Base-by-base conservation (phyloP, 805 yeast species). In the Saccharomycopsis javanensis region DNA sequence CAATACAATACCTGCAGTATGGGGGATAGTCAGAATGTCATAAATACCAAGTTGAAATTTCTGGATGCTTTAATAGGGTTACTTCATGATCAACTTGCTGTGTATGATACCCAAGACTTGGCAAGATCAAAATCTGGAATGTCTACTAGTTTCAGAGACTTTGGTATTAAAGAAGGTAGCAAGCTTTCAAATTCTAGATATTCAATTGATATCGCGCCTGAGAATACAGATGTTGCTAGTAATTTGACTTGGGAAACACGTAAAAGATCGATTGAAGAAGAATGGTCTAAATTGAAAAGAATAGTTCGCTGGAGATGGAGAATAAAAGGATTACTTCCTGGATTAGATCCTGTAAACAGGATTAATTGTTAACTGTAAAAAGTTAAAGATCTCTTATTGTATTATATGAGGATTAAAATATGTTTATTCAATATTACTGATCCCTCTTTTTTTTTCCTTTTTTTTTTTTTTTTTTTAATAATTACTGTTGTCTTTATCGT, bases 231-330 rank as follows among this genome's bases (percentile, higher is more conserved):
- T 42, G 48, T 13, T 25, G 25, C 15, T 2, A 25, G 48, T 2
- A 42, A 28, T 28, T 18, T 42, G 13, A 28, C 23, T 8, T 42
- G 48, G 48, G 48, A 20, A n/a, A 20, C 15, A 8, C 66, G 31
- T 16, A 50, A 18, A 33, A 55, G 20, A 42, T 42, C 28, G 4
- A 18, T 59, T 4, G 61, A 56, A 34, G 53, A 56, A 15, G 61
- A 59, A 20, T 60, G 60, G 62, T 27, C 31, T 5, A 23, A 68
- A 33, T 75, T 77, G 6, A 71, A 68, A 61, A 69, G 65, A 55
- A 76, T 72, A 61, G 63, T 79, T 18, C 69, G 80, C 58, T 77
- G 80, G 80, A 69, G 80, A 62, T 79, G 82, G 82, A 66, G 80
- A 55, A 61, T 75, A 10, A 70, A 67, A 53, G 81, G 82, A 1